Evolutionary conservation across 2,329 filamentous ascomycete species (phyloP), one percentile per base, ranked within the genome.

Genomic region (Colletotrichum orbiculare): DNA sequence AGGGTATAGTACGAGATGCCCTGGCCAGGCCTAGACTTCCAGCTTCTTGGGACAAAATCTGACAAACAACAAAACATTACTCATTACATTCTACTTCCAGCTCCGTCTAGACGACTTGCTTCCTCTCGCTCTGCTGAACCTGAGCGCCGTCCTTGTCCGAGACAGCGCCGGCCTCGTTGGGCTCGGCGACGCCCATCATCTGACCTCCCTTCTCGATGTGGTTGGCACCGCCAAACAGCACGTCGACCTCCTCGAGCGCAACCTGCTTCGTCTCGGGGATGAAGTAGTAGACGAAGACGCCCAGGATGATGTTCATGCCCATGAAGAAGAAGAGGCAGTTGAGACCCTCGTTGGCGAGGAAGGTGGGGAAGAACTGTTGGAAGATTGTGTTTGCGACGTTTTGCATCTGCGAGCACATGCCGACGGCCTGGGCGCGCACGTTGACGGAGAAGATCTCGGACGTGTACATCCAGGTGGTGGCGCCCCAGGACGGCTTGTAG

Each of bases 401-500:
- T 68, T 87, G 85, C 67, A 81, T 85, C 71, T 87, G 82, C 42
- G 79, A 81, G 66, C 77, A 87, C 89, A 91, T 91, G 60, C 88
- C 89, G 12, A 91, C 87, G 41, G 89, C 89, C 73, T 91, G 89
- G 6, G 88, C 87, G 63, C 89, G 87, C n/a, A 91, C 86, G 74
- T 91, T 91, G 85, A 90, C 89, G 58, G 84, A 87, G 79, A 91
- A 91, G 64, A 91, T 81, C 69, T 91, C 89, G 2, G 87, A 83
- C 0, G 89, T 91, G 85, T 86, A 91, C 73, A 91, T 91, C 89
- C 89, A 91, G 15, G 87, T 86, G 5, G 88, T 90, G 2, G 88
- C 88, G 54, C 88, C 88, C 87, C 88, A 91, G 1, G 86, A 89
- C 4, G 89, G 88, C 73, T 91, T 91, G 77, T 91, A 88, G 78